These are phyloP conservation scores for Leccinum aurantiacum DNA, from an alignment of 768 basidiomycete species.

Conservation along the genomic window DNA sequence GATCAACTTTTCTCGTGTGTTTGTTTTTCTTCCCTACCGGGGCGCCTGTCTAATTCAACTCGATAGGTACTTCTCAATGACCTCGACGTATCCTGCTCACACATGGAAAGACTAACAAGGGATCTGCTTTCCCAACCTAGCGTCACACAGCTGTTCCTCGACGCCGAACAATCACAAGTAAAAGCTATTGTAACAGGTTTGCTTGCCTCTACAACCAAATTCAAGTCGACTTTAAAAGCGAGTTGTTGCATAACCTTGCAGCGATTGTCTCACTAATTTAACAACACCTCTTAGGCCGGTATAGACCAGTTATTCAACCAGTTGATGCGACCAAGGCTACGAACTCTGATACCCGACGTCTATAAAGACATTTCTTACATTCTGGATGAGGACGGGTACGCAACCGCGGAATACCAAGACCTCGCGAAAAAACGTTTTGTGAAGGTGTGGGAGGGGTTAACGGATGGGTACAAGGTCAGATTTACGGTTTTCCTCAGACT, in stretches of 20 bases:
- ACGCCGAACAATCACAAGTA: slow-evolving; percentile 51
- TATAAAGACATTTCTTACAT: slow-evolving; percentile 90
- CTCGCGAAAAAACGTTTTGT: slow-evolving; percentile 86
- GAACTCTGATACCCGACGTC: slow-evolving; percentile 80
- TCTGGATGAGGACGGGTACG: slow-evolving; percentile 86
- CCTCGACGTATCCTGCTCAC: slow-evolving; percentile 86
- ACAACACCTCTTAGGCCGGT: slow-evolving; percentile 52
- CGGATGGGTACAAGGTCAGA: slow-evolving; percentile 83
- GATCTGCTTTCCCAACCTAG: slow-evolving; percentile 57
- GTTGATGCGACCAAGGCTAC: slow-evolving; percentile 81
- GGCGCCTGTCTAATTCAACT: background rate
- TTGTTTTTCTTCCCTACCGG: background rate
- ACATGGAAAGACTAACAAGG: slow-evolving; percentile 78
- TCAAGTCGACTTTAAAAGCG: slow-evolving; percentile 76
- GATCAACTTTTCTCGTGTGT: slow-evolving; percentile 80
- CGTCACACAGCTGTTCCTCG: slow-evolving; percentile 68
- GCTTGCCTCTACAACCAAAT: slow-evolving; percentile 55
- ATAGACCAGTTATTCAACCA: slow-evolving; percentile 97
- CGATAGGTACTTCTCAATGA: slow-evolving; percentile 86
- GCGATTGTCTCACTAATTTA: background rate
- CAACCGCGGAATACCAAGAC: slow-evolving; percentile 82
- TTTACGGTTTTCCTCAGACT: background rate
- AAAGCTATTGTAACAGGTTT: slow-evolving; percentile 50
- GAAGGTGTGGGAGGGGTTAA: slow-evolving; percentile 80
- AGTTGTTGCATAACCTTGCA: slow-evolving; percentile 16